Base-by-base conservation (phyloP, 148 eudicot species). In the Amaranthus cruentus region DNA sequence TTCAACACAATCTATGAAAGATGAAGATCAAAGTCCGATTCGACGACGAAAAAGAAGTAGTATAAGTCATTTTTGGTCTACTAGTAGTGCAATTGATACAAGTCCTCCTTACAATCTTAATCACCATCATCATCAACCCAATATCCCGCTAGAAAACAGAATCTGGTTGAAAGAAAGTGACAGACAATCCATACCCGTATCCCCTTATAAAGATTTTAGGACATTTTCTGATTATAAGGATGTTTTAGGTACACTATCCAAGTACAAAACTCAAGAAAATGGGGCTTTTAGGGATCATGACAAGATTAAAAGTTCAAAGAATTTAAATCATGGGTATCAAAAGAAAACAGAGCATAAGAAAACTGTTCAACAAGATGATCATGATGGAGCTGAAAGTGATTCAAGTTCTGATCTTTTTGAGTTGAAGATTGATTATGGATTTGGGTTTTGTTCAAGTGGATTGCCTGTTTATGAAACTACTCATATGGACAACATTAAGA, bases 391-490 rank as follows among this genome's bases (percentile, higher is more conserved):
- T 14, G 92, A 90, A 0, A 88, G 96, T 78, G 96, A 88, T 80
- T 88, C 89, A 73, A 90, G 96, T 62, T 88, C 92, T 59, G 96
- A 90, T 86, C 74, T 90, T 21, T 90, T 90, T 59, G 96, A 90
- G 79, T 52, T 90, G 50, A 83, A 82, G 58, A 70, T 84, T 74
- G 90, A 90, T 15, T 66, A 82, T 46, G 84, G 58, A 49, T 86
- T 54, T 60, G 76, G 70, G 75, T 84, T 72, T 73, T 90, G 72
- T 56, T 83, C 96, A 55, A 90, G 81, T 85, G 88, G 82, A 9
- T 74, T 90, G 80, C 92, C 96, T 18, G 96, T 90, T 66, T 90
- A 86, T 76, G 96, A 88, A 58, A 82, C 88, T 68, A 90, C 92
- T 38, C 85, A 78, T 74, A 71, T 91, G 85, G 93, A 87, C 10